Base-by-base conservation (phyloP, 192 early-diverging fungal species). In the Entomortierella beljakovae region DNA sequence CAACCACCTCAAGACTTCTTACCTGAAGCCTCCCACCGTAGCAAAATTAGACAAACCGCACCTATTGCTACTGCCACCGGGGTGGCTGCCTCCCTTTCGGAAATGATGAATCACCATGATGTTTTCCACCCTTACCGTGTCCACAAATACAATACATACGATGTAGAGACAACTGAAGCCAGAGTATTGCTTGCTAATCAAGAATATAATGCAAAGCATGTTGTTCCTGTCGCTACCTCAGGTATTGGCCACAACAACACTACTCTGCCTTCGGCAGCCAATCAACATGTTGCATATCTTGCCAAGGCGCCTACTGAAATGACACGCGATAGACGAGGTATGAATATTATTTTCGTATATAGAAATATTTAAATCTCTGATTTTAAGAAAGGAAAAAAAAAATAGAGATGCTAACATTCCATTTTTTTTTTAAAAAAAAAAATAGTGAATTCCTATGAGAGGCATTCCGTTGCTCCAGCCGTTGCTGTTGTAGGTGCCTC, bases 101-200 rank as follows among this genome's bases (percentile, higher is more conserved):
- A 1, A 5, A 18, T 29, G 32, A 28, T 32, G 10, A 43, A 10
- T 10, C 46, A 51, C 56, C 42, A 60, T 15, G 57, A 61, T 1
- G 11, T 54, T n/a, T 64, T 52, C 20, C 38, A 56, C 37, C 53
- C 23, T 50, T 32, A 34, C 56, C 35, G 25, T 2, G 22, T 71
- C 28, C 53, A 61, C 42, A 58, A 64, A 25, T 61, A 72, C 35
- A 72, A 48, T 34, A 61, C 60, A 7, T 31, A 33, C 61, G 31
- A 58, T 8, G 35, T 56, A 9, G 70, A 61, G 0, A 1, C 33
- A 13, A 59, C 70, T 2, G 25, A 49, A 13, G 70, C 70, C 25
- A 6, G 18, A 9, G 35, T 42, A 6, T 56, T 65, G 42, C 25
- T 52, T 31, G 48, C 25, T 8, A 43, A 72, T 11, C 70, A 72